These are phyloP conservation scores for Ustilago shanxiensis DNA, from an alignment of 1,284 basidiomycete genomes.

Conservation along the genomic window DNA sequence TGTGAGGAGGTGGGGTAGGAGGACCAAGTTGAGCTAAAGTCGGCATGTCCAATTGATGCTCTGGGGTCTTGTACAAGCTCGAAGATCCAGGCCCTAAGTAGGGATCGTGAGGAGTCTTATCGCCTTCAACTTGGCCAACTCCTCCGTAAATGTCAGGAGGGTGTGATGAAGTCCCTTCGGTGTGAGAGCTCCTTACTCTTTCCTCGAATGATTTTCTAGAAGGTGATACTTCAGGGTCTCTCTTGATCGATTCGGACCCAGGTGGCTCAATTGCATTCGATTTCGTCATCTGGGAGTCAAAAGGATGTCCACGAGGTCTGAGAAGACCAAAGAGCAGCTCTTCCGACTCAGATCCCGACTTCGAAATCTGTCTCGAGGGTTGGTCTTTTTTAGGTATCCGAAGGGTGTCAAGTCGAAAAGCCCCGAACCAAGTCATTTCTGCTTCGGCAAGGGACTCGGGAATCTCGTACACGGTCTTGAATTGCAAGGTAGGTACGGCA, in stretches of 20 bases:
- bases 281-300: neutral
- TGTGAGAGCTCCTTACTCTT: too few relatives aligned
- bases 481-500: neutral
- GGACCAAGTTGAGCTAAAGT: neutral
- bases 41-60: neutral
- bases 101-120: neutral
- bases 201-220: neutral
- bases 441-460: neutral
- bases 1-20: neutral
- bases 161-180: neutral
- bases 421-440: neutral
- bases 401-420: neutral
- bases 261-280: neutral
- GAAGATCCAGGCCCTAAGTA: neutral
- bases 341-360: neutral
- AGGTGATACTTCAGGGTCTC: neutral
- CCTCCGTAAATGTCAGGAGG: neutral
- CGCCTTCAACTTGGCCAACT: neutral
- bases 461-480: slow-evolving; percentile 1
- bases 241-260: neutral
- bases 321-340: neutral
- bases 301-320: neutral
- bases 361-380: too few relatives aligned
- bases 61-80: neutral
- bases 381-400: neutral